A percentile compares a stretch with the other conserved stretches of the same genome.
phyloP scores from a whole-genome alignment of 2,329 filamentous ascomycete genomes.

The Tolypocladium sp. region DNA sequence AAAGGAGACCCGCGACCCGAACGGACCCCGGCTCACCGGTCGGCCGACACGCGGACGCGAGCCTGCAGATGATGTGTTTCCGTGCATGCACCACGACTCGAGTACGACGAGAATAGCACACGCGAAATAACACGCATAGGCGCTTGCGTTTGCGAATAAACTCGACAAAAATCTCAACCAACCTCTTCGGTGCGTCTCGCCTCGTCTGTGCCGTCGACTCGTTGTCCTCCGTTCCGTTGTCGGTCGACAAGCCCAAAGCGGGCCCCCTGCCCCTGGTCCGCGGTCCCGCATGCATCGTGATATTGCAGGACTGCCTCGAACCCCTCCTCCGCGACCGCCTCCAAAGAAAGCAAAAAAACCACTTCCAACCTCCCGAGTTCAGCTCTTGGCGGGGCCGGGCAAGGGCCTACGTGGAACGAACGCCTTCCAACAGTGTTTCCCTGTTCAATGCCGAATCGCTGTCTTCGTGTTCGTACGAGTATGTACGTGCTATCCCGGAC shows the following conservation, averaged over 20 bases:
- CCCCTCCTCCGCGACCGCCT: background rate
- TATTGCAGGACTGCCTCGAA: background rate
- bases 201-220: background rate
- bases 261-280: background rate
- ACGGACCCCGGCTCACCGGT: background rate
- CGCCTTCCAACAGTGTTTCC: background rate
- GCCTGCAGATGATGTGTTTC: background rate
- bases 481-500: background rate
- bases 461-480: background rate
- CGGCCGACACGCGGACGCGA: background rate
- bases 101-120: background rate
- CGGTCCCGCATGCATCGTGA: background rate
- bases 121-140: background rate
- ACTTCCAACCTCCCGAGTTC: background rate
- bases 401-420: background rate
- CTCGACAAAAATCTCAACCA: background rate
- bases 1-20: background rate
- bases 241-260: background rate
- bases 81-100: background rate
- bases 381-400: background rate
- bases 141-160: background rate
- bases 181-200: background rate
- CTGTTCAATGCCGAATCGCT: background rate
- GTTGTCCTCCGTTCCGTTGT: background rate
- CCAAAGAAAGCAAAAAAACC: background rate